Conservation (phyloP, 176 grass and related monocot genomes). For the Elymus sibiricus region DNA sequence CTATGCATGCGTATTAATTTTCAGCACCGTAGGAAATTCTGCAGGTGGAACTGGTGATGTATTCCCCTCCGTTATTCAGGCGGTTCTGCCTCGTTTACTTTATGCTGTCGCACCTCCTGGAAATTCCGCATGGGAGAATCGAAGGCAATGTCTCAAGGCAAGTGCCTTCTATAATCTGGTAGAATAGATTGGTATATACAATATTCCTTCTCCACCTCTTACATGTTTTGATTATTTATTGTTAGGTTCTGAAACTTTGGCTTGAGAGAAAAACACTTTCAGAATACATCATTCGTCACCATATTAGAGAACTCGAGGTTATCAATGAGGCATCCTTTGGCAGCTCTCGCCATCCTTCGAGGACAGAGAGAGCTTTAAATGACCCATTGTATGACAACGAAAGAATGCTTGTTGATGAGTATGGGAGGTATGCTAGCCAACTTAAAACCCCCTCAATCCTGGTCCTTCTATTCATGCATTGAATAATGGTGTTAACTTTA, state of each 20-base stretch:
- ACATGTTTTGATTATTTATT: conserved; percentile 29
- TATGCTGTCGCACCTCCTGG: conserved; percentile 80
- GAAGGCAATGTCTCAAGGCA: conserved; percentile 92
- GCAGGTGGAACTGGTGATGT: conserved; percentile 75
- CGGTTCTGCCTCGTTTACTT: conserved; percentile 72
- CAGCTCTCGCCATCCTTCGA: conserved; percentile 63
- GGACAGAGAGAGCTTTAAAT: conserved; percentile 83
- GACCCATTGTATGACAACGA: conserved; percentile 93
- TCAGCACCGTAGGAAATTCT: conserved; percentile 30
- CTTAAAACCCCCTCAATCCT: not conserved
- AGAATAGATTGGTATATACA: conserved; percentile 30
- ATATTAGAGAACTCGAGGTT: conserved; percentile 84
- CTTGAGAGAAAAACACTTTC: conserved; percentile 91
- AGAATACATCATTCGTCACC: conserved; percentile 71
- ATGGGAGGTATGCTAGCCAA: conserved; percentile 66
- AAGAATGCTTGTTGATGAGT: conserved; percentile 94
- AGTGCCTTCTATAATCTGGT: conserved; percentile 20
- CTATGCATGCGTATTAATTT: conserved; percentile 20
- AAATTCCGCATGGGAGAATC: conserved; percentile 90
- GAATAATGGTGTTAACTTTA: not conserved
- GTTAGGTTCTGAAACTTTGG: conserved; percentile 91
- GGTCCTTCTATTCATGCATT: not conserved
- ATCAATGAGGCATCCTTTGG: conserved; percentile 77
- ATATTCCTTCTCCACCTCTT: conserved; percentile 14
- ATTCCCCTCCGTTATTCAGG: conserved; percentile 79